Conservation (phyloP, 75 land plant genomes). For the Cunninghamia lanceolata region DNA sequence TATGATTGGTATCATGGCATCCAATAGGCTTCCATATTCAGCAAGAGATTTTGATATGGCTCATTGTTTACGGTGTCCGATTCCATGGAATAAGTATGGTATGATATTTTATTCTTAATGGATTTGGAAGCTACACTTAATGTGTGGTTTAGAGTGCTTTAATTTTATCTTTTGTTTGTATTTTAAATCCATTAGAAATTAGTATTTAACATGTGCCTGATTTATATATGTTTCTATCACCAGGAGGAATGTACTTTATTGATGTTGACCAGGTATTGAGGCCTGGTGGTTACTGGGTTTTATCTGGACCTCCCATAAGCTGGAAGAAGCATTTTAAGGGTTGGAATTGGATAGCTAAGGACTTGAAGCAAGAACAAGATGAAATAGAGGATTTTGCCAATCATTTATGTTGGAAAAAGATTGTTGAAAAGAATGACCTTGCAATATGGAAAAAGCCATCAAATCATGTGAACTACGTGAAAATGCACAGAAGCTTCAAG, state of each 20-base stretch:
- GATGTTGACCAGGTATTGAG: conserved; percentile 46
- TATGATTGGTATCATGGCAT: conserved; percentile 72
- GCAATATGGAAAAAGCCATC: conserved; percentile 62
- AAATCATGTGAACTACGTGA: conserved; percentile 43
- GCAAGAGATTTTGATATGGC: conserved; percentile 82
- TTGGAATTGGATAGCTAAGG: conserved; percentile 53
- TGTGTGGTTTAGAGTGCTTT: not conserved
- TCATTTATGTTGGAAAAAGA: too few species aligned
- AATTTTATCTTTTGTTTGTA: too few species aligned
- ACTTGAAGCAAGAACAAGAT: conserved; percentile 46
- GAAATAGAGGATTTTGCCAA: conserved; percentile 60
- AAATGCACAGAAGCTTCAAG: conserved; percentile 16
- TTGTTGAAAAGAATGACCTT: conserved; percentile 39
- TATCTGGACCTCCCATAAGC: conserved; percentile 70
- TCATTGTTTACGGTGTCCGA: conserved; percentile 82
- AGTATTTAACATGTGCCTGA: too few species aligned
- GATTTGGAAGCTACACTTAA: not conserved
- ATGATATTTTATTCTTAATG: not conserved
- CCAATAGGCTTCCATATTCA: conserved; percentile 71
- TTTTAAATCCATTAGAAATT: too few species aligned
- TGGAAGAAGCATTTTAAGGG: conserved; percentile 45
- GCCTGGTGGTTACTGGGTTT: conserved; percentile 78
- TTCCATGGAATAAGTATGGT: too few species aligned
- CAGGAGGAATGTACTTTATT: conserved; percentile 36
- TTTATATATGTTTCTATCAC: not conserved